Conservation (phyloP, 331 rosid genomes). For the Saraca asoca region DNA sequence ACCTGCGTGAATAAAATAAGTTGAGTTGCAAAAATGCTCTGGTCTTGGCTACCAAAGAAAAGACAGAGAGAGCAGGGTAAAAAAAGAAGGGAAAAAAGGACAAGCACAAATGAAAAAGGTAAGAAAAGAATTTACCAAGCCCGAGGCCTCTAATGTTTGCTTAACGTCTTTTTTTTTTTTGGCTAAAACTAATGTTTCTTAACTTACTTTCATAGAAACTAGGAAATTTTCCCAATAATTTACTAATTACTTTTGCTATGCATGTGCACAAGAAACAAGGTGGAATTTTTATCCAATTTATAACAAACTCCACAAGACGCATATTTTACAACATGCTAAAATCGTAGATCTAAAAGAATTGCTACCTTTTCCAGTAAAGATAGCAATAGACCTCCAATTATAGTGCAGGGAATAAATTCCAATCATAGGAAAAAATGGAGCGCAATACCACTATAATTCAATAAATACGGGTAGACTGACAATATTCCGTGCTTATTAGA, state of each 20-base stretch:
- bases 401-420: too few relatives aligned
- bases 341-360: too few relatives aligned
- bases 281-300: not conserved
- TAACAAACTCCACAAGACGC: too few relatives aligned
- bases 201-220: not conserved
- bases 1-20: slow-evolving; percentile 50
- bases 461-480: not conserved
- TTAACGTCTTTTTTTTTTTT: too few relatives aligned
- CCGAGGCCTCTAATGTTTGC: too few relatives aligned
- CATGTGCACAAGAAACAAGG: too few relatives aligned
- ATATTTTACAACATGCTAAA: too few relatives aligned
- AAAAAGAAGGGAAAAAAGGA: not conserved
- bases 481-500: too few relatives aligned
- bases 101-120: not conserved
- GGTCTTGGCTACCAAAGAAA: slow-evolving; percentile 1
- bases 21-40: slow-evolving; percentile 26
- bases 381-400: too few relatives aligned
- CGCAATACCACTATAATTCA: not conserved
- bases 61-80: not conserved
- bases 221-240: not conserved
- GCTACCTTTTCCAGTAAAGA: too few relatives aligned
- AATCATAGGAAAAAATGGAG: too few relatives aligned
- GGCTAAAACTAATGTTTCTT: too few relatives aligned
- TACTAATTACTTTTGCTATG: not conserved
- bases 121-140: not conserved